Evolutionary conservation across 768 basidiomycete genomes (phyloP), one percentile per base, ranked within the genome.

Genomic region (Rubroboletus satanas): DNA sequence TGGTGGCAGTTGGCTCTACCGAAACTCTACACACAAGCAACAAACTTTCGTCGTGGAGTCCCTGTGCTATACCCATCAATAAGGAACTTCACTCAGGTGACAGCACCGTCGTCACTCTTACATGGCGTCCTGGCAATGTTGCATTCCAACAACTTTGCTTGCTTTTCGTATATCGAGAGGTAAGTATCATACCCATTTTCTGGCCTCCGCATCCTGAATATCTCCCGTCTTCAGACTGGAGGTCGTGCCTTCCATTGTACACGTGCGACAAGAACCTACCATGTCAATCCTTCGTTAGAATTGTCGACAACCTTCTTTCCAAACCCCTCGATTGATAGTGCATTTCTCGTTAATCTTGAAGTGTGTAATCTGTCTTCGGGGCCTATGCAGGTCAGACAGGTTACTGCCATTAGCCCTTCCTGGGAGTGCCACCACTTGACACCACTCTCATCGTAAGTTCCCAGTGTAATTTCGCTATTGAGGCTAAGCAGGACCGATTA

Each of bases 141-240:
- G 83, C 80, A 26, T 71, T 73, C 38, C 76, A 78, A 36, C 79
- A 83, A 44, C 72, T 93, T 11, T 76, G 73, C 50, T 60, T 90
- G 8, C 69, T 93, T 14, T 80, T 93, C 66, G 77, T 83, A 0
- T 90, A 83, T 71, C 79, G 86, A 61, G 80, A 84, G 71, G 85
- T 83, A 62, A 58, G 69, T 47, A 12, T 14, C 17, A 29, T 33
- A 23, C n/a, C 23, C 28, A 12, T 48, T 17, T 18, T 23, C 33
- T 28, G 7, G 11, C 42, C 29, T 46, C 18, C 39, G 15, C 33
- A 23, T 48, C 18, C 42, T 61, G 38, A 57, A 43, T 29, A 29
- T 37, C 60, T 39, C 54, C 44, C 7, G 11, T 52, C 31, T 37
- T 35, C 46, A 90, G 87, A 63, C 68, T 37, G 74, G 76, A 28